Evolutionary conservation across 2,329 filamentous ascomycete species (phyloP).

Genomic region (Colletotrichum echinochloae): DNA sequence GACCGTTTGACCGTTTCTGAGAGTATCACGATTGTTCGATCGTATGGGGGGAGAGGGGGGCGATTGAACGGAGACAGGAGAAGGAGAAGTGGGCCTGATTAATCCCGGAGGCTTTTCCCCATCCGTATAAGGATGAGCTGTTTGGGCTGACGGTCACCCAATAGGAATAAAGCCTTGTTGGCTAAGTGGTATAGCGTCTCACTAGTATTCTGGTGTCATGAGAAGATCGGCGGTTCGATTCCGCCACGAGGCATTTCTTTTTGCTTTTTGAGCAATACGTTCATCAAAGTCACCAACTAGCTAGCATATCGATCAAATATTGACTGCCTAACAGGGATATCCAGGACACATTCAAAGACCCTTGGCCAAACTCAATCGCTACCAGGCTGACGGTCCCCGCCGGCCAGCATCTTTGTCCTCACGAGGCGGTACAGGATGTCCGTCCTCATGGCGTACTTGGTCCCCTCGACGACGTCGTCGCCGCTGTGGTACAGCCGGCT

Average conservation of each 20-base stretch:
- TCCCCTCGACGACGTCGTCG: constrained; percentile 61
- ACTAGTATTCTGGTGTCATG: constrained; percentile 32
- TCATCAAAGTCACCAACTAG: background rate
- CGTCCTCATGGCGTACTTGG: constrained; percentile 68
- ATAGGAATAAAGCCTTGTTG: constrained; percentile 21
- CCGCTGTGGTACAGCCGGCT: constrained; percentile 63
- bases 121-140: accelerated
- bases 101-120: accelerated
- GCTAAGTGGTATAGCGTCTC: constrained; percentile 39
- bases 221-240: constrained; percentile 37
- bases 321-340: no score
- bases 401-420: background rate
- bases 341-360: no score
- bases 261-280: background rate
- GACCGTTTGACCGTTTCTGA: no score
- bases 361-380: background rate
- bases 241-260: constrained; percentile 25
- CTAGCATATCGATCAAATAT: no score
- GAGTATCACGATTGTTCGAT: background rate
- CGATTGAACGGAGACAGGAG: background rate
- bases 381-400: background rate
- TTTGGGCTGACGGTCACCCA: accelerated
- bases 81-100: background rate
- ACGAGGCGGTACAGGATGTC: constrained; percentile 61
- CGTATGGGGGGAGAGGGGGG: no score